Conservation (phyloP, 1,139 yeast genomes). For the Eremothecium cymbalariae region DNA sequence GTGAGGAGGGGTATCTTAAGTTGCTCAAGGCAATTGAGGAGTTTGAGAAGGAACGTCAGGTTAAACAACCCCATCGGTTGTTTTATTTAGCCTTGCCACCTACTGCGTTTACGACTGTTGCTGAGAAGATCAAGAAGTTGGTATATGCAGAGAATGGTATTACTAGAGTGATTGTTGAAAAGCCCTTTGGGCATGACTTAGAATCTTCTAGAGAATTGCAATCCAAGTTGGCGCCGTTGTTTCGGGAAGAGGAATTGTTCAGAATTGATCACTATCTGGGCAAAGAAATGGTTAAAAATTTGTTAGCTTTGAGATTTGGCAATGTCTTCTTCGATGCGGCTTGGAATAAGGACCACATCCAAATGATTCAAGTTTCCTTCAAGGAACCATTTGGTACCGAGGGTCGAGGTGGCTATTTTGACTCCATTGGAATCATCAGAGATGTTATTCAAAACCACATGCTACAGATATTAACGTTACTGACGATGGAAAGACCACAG, state of each 20-base stretch:
- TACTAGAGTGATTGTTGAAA: conserved; percentile 83
- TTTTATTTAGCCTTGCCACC: conserved; percentile 96
- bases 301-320: conserved; percentile 81
- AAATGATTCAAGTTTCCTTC: conserved; percentile 77
- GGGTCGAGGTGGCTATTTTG: conserved; percentile 98
- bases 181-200: conserved; percentile 95
- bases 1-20: conserved; percentile 58
- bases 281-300: conserved; percentile 94
- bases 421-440: conserved; percentile 87
- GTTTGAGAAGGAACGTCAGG: conserved; percentile 45
- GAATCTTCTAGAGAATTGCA: conserved; percentile 71
- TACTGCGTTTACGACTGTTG: conserved; percentile 75
- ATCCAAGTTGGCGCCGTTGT: conserved; percentile 68
- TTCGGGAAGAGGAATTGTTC: conserved; percentile 83
- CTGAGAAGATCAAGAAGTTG: conserved; percentile 58
- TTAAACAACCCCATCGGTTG: conserved; percentile 56
- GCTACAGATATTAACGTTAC: conserved; percentile 80
- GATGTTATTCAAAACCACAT: conserved; percentile 98
- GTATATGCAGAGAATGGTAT: conserved; percentile 62
- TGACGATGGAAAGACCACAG: conserved; percentile 94
- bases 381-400: conserved; percentile 97
- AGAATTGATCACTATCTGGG: conserved; percentile 97
- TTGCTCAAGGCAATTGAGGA: conserved; percentile 49
- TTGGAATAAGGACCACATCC: conserved; percentile 77
- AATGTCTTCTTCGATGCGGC: conserved; percentile 76